phyloP scores from a whole-genome alignment of 108 stramenopile genomes.

The Fragilariopsis cylindrus region DNA sequence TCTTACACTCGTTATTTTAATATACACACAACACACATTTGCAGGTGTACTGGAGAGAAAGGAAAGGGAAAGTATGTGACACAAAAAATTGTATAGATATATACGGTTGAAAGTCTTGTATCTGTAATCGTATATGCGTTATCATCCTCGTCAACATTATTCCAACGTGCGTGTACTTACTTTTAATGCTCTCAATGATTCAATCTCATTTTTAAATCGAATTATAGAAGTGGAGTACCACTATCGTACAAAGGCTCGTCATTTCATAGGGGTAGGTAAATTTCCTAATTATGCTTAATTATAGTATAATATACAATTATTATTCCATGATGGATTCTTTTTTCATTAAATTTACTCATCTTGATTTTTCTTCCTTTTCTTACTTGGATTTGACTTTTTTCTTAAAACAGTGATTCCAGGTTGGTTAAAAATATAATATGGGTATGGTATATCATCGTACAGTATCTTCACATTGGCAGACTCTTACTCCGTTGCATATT shows the following conservation, averaged over 20 bases:
- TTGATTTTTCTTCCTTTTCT: too few species aligned
- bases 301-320: too few species aligned
- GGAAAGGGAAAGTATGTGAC: slow-evolving; percentile 36
- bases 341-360: too few species aligned
- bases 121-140: not conserved
- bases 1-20: not conserved
- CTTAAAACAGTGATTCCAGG: too few species aligned
- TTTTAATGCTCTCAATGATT: not conserved
- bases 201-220: not conserved
- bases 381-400: too few species aligned
- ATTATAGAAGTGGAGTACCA: slow-evolving; percentile 41
- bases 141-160: not conserved
- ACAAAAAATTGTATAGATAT: not conserved
- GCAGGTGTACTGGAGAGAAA: slow-evolving; percentile 64
- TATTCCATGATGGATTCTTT: too few species aligned
- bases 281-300: too few species aligned
- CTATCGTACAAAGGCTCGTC: slow-evolving; percentile 88
- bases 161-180: not conserved
- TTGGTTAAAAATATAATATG: too few species aligned
- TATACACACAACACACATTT: not conserved
- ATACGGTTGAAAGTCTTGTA: too few species aligned
- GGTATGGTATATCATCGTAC: too few species aligned
- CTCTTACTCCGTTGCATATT: not conserved
- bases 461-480: not conserved
- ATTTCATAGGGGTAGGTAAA: slow-evolving; percentile 93